Base-by-base conservation (phyloP, 1,284 basidiomycete genomes). In the Testicularia cyperi region DNA sequence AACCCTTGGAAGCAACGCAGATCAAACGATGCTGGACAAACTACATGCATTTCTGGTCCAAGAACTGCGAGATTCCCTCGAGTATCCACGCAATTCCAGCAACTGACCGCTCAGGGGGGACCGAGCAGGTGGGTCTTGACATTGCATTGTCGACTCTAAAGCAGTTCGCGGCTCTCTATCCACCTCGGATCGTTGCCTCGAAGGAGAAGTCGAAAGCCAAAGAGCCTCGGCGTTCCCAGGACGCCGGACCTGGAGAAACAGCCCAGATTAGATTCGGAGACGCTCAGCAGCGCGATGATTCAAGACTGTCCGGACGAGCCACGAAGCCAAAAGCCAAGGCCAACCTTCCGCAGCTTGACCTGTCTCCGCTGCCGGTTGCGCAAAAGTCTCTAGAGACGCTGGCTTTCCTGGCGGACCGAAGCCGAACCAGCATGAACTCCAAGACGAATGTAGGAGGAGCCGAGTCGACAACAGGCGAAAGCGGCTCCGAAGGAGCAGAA, bases 21-120 rank as follows among this genome's bases (percentile, higher is more conserved):
- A 22, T 66, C 4, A 51, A 48, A 12, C 41, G 44, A n/a, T 57
- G 46, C 47, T 72, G 56, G 58, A 43, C 38, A 6, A 42, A 48
- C 4, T 52, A 49, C 28, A 62, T 70, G n/a, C 70, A 62, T 19
- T 51, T 47, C 23, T 37, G 29, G 15, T 58, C 62, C 13, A 72
- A 68, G 19, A 23, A 33, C 22, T n/a, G n/a, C n/a, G n/a, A n/a
- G n/a, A n/a, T n/a, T n/a, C n/a, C n/a, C n/a, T n/a, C n/a, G n/a
- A n/a, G n/a, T n/a, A n/a, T n/a, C n/a, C n/a, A n/a, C n/a, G n/a
- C n/a, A n/a, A n/a, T n/a, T n/a, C n/a, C n/a, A 24, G 5, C 32
- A 6, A 15, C 3, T 18, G n/a, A n/a, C n/a, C 9, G 28, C 12
- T 27, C 25, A 10, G 19, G 15, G 8, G 9, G 20, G 4, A 9